These are phyloP conservation scores for Gymnopilus junonius DNA, from an alignment of 768 basidiomycete genomes.

Conservation along the genomic window DNA sequence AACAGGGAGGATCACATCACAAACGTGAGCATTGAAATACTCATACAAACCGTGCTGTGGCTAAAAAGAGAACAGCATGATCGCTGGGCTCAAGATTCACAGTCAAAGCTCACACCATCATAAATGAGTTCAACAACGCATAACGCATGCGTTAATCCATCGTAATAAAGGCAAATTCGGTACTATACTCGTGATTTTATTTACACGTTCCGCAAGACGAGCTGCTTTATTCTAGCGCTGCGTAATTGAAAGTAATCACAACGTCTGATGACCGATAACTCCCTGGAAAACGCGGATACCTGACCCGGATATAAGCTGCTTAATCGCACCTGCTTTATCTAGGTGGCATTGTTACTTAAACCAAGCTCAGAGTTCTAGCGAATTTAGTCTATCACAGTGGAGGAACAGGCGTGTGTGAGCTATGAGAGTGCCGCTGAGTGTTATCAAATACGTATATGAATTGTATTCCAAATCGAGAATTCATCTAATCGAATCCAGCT, in stretches of 20 bases:
- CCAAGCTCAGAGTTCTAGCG: not conserved
- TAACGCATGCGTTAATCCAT: not conserved
- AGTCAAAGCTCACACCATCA: not conserved
- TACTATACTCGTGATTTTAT: not conserved
- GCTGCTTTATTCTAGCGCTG: constrained; percentile 4
- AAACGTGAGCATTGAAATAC: not conserved
- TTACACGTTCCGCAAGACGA: not conserved
- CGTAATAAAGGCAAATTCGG: not conserved
- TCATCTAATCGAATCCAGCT: not conserved
- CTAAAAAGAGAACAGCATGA: not conserved
- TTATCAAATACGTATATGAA: not conserved
- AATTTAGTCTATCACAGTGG: not conserved
- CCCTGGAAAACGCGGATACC: constrained; percentile 24
- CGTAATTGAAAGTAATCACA: not conserved
- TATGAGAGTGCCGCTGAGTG: not conserved
- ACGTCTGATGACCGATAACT: constrained; percentile 21
- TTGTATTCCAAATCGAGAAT: not conserved
- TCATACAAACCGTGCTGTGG: not conserved
- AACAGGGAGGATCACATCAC: not conserved
- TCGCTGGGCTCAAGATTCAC: not conserved
- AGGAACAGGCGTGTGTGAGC: not conserved
- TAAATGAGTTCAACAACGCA: not conserved
- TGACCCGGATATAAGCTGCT: not conserved
- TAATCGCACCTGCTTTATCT: not conserved
- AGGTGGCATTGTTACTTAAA: not conserved